Base-by-base conservation (phyloP, 2,329 filamentous ascomycete genomes). In the Waltergamsia citrina region DNA sequence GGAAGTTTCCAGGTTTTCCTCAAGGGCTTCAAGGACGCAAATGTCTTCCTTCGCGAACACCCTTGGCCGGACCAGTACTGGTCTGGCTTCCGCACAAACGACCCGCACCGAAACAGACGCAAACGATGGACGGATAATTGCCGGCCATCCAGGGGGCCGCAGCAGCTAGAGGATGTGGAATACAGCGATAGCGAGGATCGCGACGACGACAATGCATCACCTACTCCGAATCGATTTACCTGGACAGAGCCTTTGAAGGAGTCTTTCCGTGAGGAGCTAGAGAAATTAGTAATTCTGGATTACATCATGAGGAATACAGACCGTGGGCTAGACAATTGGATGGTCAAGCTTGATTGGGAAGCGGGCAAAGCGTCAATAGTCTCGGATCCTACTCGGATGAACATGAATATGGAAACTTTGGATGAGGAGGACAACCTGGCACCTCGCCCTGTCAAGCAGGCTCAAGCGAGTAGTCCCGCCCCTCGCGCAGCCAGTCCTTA, bases 281-380 rank as follows among this genome's bases (percentile, higher is more conserved):
- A 98, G 61, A 96, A 95, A 58, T 68, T 98, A 7, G 93, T 98
- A 16, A 94, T 98, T 49, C 60, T 98, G 43, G 92, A 98, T 59
- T 98, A 98, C 54, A 94, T 98, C 42, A 98, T 98, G 92, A 78
- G 92, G 38, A 98, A 98, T 52, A 98, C 92, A 2, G 92, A 98
- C 55, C 76, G 92, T 59, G 92, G 92, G 2, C 67, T 95, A 37
- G 92, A 98, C 55, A 98, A 98, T 49, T 98, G 92, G 92, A 98
- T 98, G 92, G 87, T 98, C 52, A 92, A 86, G 56, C 85, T 98
- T 21, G 88, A 98, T 56, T 85, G 79, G 70, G 74, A 86, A 46
- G 78, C 74, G 3, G 78, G 92, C 49, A 74, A 82, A 48, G 90
- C 92, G 10, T 85, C 83, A 7, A 85, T 98, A 43, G 80, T 82